Evolutionary conservation across 371 early-diverging fungal genomes (phyloP).

Genomic region (Mucor irregularis): DNA sequence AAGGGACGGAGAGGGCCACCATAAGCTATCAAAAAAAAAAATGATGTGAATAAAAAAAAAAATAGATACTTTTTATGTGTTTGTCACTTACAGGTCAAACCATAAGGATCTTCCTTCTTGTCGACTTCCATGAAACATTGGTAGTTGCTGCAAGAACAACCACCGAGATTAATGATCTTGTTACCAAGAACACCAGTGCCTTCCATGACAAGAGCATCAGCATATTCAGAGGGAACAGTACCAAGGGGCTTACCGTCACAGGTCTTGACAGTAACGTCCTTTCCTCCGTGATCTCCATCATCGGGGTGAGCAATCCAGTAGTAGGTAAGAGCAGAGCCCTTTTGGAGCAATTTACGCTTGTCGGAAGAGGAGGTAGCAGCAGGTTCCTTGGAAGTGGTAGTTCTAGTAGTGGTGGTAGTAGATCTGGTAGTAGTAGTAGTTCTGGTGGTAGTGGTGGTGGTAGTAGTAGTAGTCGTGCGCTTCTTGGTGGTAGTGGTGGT

Average conservation of each 20-base stretch:
- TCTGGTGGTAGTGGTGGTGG: not conserved
- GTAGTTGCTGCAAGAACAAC: constrained; percentile 48
- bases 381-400: constrained; percentile 1
- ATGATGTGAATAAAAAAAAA: not conserved
- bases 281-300: constrained; percentile 32
- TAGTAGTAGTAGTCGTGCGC: not conserved
- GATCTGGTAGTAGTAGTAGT: not conserved
- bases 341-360: constrained; percentile 42
- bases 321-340: constrained; percentile 42
- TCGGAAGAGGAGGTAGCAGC: not conserved
- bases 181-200: constrained; percentile 47
- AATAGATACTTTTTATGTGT: not conserved
- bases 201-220: constrained; percentile 54
- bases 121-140: constrained; percentile 47
- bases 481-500: not conserved
- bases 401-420: constrained; percentile 16
- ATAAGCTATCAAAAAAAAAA: constrained; percentile 33
- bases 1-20: constrained; percentile 50
- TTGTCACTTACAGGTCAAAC: constrained; percentile 37
- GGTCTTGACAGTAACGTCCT: constrained; percentile 39
- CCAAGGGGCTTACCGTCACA: constrained; percentile 44
- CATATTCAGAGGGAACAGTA: constrained; percentile 41
- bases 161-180: constrained; percentile 50
- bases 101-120: constrained; percentile 45
- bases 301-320: constrained; percentile 52